Conservation (phyloP, 2,329 filamentous ascomycete genomes). For the Neonectria sp. region DNA sequence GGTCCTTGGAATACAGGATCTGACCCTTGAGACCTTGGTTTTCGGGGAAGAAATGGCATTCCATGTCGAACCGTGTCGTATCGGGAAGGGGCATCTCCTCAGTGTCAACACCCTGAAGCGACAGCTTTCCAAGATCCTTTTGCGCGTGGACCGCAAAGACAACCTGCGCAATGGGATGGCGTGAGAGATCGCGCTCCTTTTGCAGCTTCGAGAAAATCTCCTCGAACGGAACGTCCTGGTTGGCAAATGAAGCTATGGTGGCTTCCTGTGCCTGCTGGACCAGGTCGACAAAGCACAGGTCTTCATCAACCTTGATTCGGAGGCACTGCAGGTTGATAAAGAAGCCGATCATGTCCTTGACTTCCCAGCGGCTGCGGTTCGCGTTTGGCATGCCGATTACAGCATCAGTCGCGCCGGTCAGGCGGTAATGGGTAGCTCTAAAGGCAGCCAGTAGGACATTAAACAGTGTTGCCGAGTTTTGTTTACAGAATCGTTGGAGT, state of each 20-base stretch:
- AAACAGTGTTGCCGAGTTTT: neutral
- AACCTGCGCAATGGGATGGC: conserved; percentile 34
- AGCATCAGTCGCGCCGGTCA: conserved; percentile 41
- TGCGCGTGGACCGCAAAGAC: conserved; percentile 41
- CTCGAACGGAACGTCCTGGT: conserved; percentile 46
- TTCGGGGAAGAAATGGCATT: conserved; percentile 45
- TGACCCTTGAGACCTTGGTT: conserved; percentile 23
- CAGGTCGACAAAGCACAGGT: conserved; percentile 31
- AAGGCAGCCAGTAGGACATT: conserved; percentile 39
- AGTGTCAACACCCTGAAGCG: conserved; percentile 34
- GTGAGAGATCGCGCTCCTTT: conserved; percentile 27
- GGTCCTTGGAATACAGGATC: conserved; percentile 39
- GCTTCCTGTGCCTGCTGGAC: conserved; percentile 36
- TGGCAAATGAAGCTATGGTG: conserved; percentile 28
- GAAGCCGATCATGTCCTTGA: too few species aligned
- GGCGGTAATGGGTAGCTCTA: conserved; percentile 42
- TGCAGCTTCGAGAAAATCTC: conserved; percentile 30
- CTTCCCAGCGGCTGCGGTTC: conserved; percentile 33
- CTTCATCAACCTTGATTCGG: conserved; percentile 14
- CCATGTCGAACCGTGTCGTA: conserved; percentile 42
- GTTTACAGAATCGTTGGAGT: conserved; percentile 30
- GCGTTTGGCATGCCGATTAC: conserved; percentile 40
- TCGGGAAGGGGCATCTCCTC: conserved; percentile 22
- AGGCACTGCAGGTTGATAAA: too few species aligned
- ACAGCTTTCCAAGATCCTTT: conserved; percentile 35